Conservation (phyloP, 208 protist genomes). For the Lotmaria passim region DNA sequence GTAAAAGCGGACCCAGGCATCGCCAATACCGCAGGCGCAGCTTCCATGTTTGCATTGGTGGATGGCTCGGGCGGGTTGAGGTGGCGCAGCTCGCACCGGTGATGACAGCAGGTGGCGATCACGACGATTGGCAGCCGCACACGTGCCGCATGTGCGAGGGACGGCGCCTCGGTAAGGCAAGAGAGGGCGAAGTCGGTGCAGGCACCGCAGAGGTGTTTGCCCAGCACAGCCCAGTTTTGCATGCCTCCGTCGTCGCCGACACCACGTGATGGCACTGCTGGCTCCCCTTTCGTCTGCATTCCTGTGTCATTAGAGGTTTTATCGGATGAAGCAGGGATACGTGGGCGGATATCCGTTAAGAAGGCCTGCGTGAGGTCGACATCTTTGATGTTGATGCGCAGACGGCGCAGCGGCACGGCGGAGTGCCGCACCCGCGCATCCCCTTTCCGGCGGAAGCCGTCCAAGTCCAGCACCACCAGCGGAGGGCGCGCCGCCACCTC, state of each 20-base stretch:
- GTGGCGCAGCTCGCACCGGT: constrained; percentile 73
- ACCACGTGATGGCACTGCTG: neutral
- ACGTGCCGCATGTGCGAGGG: constrained; percentile 4
- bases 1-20: constrained; percentile 48
- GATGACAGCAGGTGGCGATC: constrained; percentile 83
- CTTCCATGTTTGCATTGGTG: neutral
- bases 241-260: neutral
- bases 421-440: constrained; percentile 71
- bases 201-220: constrained; percentile 81
- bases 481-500: constrained; percentile 25
- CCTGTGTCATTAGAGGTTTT: neutral
- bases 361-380: constrained; percentile 57
- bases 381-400: constrained; percentile 85
- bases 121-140: constrained; percentile 47
- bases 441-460: constrained; percentile 70
- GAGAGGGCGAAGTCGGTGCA: constrained; percentile 85
- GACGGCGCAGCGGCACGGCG: constrained; percentile 48
- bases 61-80: constrained; percentile 39
- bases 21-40: constrained; percentile 9
- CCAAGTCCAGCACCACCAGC: constrained; percentile 69
- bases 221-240: constrained; percentile 55
- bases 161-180: constrained; percentile 44
- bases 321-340: neutral
- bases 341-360: constrained; percentile 10
- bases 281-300: neutral